Percentiles rank a stretch among this genome's conserved stretches.
phyloP scores from a whole-genome alignment of 208 protist species.

The Crithidia sp. region DNA sequence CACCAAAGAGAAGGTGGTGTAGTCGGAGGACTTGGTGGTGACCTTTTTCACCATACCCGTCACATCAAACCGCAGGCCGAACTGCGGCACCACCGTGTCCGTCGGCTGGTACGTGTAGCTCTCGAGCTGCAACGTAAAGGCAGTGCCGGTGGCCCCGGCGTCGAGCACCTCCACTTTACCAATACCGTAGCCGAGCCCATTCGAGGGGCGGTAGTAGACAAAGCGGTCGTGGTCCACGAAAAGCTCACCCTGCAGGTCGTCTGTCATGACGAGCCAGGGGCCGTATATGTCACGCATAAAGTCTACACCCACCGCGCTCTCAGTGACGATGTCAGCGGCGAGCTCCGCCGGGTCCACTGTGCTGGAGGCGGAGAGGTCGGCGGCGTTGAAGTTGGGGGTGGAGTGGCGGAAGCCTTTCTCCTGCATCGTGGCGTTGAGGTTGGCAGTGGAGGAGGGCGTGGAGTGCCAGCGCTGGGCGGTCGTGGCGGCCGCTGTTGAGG shows the following conservation, averaged over 20 bases:
- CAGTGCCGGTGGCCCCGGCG: slow-evolving; percentile 46
- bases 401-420: slow-evolving; percentile 62
- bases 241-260: slow-evolving; percentile 86
- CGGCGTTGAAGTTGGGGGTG: slow-evolving; percentile 77
- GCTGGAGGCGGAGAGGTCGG: slow-evolving; percentile 31
- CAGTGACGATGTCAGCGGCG: slow-evolving; percentile 63
- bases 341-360: slow-evolving; percentile 27
- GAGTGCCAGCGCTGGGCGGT: background rate
- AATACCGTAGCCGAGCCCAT: slow-evolving; percentile 87
- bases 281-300: slow-evolving; percentile 78
- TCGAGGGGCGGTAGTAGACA: slow-evolving; percentile 85
- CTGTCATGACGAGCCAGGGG: slow-evolving; percentile 89
- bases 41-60: slow-evolving; percentile 79
- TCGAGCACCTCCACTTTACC: slow-evolving; percentile 63
- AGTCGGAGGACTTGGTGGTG: slow-evolving; percentile 51
- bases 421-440: slow-evolving; percentile 34
- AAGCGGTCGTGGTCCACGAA: slow-evolving; percentile 88
- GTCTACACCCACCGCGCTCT: slow-evolving; percentile 55
- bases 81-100: slow-evolving; percentile 46
- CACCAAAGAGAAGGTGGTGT: slow-evolving; percentile 80
- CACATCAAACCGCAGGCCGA: slow-evolving; percentile 45
- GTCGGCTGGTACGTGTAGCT: slow-evolving; percentile 79
- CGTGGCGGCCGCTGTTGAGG: background rate
- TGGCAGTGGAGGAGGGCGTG: background rate
- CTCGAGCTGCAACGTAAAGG: slow-evolving; percentile 76